Conservation (phyloP, 305 asterid genomes). For the Solanum hybrid region DNA sequence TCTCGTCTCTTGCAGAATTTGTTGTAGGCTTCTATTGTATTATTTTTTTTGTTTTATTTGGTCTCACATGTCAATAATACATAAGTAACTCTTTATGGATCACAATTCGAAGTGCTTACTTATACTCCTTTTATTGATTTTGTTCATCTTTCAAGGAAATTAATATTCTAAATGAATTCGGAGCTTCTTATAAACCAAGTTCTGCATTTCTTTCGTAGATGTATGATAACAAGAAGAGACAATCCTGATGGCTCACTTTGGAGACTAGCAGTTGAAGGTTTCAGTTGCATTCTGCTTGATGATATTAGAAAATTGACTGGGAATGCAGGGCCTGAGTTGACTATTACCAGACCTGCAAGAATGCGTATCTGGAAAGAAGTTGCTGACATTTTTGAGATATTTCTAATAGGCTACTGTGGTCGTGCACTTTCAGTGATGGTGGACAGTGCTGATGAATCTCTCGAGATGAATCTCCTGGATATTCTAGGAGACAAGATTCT, state of each 20-base stretch:
- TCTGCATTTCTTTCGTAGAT: constrained; percentile 38
- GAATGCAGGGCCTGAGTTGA: constrained; percentile 23
- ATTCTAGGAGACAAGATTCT: constrained; percentile 76
- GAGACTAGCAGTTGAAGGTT: constrained; percentile 87
- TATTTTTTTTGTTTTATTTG: background rate
- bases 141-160: background rate
- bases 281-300: constrained; percentile 57
- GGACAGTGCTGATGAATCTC: constrained; percentile 62
- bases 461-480: constrained; percentile 81
- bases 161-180: background rate
- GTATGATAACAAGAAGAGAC: constrained; percentile 95
- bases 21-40: background rate
- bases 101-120: background rate
- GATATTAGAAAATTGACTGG: constrained; percentile 41
- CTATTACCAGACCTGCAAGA: constrained; percentile 48
- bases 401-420: constrained; percentile 91
- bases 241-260: constrained; percentile 90
- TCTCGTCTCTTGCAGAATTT: background rate
- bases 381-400: constrained; percentile 84
- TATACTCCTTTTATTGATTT: background rate
- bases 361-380: constrained; percentile 86
- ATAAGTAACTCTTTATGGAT: background rate
- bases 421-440: constrained; percentile 66
- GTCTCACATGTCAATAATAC: background rate
- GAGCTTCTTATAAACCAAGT: background rate